Evolutionary conservation across 148 eudicot genomes (phyloP).

Genomic region (Vaccinium corymbosum): DNA sequence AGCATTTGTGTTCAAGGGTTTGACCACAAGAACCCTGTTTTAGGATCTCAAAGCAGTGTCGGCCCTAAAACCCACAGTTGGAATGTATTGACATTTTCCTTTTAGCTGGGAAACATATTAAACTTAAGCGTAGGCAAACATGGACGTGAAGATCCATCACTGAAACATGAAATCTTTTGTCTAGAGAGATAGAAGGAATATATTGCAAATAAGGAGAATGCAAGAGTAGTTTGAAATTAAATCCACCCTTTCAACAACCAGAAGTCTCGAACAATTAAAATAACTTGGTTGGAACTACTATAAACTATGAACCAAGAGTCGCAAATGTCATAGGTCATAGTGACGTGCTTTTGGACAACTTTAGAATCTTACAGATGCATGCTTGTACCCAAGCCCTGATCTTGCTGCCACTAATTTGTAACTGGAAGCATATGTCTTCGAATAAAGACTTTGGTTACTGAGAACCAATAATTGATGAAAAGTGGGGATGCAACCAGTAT

Average conservation of each 20-base stretch:
- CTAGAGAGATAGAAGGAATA: background rate
- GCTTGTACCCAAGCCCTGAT: background rate
- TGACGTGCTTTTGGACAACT: background rate
- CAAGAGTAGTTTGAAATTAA: background rate
- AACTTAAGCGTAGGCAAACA: background rate
- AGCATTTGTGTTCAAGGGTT: background rate
- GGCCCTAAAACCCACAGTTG: background rate
- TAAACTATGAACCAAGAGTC: background rate
- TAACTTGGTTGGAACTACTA: background rate
- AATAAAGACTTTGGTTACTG: background rate
- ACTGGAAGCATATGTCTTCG: background rate
- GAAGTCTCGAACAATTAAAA: background rate
- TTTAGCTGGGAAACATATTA: too few species aligned
- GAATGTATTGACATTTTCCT: background rate
- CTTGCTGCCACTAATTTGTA: background rate
- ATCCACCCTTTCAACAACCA: background rate
- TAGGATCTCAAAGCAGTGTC: background rate
- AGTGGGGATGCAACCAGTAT: background rate
- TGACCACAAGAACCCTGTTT: background rate
- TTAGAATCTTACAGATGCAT: background rate
- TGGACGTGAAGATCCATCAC: constrained; percentile 7
- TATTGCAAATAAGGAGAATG: background rate
- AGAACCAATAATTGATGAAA: background rate
- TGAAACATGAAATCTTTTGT: background rate
- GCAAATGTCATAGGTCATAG: background rate